Conservation (phyloP, 2,329 filamentous ascomycete genomes). For the Botrytis elliptica region DNA sequence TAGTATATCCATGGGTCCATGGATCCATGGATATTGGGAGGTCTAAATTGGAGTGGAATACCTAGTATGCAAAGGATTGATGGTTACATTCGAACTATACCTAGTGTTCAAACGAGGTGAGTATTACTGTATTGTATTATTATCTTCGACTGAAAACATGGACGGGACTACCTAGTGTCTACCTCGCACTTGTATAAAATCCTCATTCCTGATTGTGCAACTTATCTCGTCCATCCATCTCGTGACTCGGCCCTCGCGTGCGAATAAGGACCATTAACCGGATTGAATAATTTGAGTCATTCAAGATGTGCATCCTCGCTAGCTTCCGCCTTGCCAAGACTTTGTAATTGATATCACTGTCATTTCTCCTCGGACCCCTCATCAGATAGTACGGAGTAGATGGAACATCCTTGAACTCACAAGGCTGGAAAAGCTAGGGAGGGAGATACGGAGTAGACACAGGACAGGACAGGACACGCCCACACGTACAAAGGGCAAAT, state of each 20-base stretch:
- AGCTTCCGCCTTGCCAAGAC: constrained; percentile 8
- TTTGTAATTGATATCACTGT: neutral
- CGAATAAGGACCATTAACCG: neutral
- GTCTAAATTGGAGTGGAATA: too few species aligned
- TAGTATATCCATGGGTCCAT: too few species aligned
- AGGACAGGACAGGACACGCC: neutral
- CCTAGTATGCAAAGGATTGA: too few species aligned
- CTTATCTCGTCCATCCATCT: too few species aligned
- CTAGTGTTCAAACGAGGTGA: too few species aligned
- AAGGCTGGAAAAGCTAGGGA: neutral
- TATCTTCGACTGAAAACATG: too few species aligned
- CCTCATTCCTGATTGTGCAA: too few species aligned
- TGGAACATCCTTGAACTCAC: neutral
- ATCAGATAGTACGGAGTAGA: neutral
- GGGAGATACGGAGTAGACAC: neutral
- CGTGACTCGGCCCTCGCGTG: neutral
- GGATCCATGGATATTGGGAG: too few species aligned
- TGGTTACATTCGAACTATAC: too few species aligned
- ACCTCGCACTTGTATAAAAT: too few species aligned
- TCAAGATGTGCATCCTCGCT: neutral
- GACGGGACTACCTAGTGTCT: too few species aligned
- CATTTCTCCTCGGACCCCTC: constrained; percentile 9
- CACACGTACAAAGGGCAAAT: neutral
- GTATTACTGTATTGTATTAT: too few species aligned
- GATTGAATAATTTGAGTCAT: neutral